A percentile compares a stretch with the other conserved stretches of the same genome.
Evolutionary conservation across 176 grass and related monocot species (phyloP).

Genomic region (Musa troglodytarum): DNA sequence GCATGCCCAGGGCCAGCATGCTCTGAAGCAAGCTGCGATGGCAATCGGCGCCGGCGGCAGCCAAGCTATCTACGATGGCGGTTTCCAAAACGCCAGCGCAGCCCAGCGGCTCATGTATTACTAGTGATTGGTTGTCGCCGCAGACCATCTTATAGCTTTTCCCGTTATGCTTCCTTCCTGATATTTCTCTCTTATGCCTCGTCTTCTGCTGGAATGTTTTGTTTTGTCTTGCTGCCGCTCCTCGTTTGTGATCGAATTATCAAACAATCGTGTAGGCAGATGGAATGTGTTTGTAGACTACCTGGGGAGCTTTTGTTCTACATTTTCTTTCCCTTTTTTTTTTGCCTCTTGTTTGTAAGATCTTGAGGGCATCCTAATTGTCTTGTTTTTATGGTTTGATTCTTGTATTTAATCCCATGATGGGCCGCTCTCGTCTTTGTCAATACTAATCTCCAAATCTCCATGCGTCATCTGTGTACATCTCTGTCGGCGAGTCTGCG

Average conservation of each 20-base stretch:
- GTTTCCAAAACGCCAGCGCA: constrained; percentile 47
- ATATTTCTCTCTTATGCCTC: neutral
- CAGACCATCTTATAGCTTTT: neutral
- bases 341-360: neutral
- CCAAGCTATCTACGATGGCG: constrained; percentile 67
- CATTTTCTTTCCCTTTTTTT: neutral
- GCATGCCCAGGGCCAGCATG: constrained; percentile 45
- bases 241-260: neutral
- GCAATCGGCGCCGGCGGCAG: constrained; percentile 57
- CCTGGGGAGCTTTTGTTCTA: neutral
- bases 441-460: too few species aligned
- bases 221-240: neutral
- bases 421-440: too few species aligned
- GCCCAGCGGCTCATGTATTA: constrained; percentile 88
- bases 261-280: neutral
- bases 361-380: neutral
- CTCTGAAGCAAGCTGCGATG: constrained; percentile 54
- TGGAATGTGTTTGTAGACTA: neutral
- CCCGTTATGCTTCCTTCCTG: neutral
- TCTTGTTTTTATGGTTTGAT: neutral
- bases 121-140: constrained; percentile 17
- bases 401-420: too few species aligned
- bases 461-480: too few species aligned
- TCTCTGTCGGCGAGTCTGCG: too few species aligned
- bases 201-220: neutral